Evolutionary conservation across 2,329 filamentous ascomycete species (phyloP).

Genomic region (Rhinocladiella similis): DNA sequence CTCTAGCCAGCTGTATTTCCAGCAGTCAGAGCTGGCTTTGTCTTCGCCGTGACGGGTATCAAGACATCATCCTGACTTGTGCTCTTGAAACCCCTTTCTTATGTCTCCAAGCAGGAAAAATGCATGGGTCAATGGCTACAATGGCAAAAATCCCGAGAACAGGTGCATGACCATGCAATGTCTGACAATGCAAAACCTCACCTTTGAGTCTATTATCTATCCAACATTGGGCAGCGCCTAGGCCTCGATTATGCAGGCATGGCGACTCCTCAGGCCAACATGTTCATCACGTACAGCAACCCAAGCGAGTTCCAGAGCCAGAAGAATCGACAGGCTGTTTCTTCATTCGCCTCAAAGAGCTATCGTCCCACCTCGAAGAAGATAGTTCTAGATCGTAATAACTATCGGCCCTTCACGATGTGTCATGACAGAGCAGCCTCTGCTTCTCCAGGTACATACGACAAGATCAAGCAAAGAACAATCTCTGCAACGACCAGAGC

Average conservation of each 20-base stretch:
- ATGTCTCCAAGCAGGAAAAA: too few relatives aligned
- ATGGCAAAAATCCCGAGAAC: too few relatives aligned
- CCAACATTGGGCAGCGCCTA: neutral
- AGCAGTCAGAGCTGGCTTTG: too few relatives aligned
- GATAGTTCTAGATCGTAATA: constrained; percentile 14
- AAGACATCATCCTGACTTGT: too few relatives aligned
- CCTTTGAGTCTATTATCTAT: neutral
- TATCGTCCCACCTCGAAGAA: constrained; percentile 19
- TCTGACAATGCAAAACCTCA: too few relatives aligned
- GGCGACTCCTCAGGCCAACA: constrained; percentile 7
- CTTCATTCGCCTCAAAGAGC: constrained; percentile 22
- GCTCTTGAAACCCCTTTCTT: too few relatives aligned
- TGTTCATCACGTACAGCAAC: constrained; percentile 24
- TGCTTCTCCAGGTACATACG: neutral
- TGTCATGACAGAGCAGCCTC: constrained; percentile 1
- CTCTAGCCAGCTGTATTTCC: too few relatives aligned
- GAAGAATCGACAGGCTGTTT: constrained; percentile 18
- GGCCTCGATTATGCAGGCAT: neutral
- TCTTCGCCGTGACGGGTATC: too few relatives aligned
- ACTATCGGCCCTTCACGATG: constrained; percentile 17
- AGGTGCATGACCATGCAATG: too few relatives aligned
- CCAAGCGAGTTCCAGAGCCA: constrained; percentile 18
- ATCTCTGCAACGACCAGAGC: neutral
- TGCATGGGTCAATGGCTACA: too few relatives aligned
- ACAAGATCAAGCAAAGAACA: neutral